Evolutionary conservation across 1,284 basidiomycete genomes (phyloP).

Genomic region (Schizophyllum amplum): DNA sequence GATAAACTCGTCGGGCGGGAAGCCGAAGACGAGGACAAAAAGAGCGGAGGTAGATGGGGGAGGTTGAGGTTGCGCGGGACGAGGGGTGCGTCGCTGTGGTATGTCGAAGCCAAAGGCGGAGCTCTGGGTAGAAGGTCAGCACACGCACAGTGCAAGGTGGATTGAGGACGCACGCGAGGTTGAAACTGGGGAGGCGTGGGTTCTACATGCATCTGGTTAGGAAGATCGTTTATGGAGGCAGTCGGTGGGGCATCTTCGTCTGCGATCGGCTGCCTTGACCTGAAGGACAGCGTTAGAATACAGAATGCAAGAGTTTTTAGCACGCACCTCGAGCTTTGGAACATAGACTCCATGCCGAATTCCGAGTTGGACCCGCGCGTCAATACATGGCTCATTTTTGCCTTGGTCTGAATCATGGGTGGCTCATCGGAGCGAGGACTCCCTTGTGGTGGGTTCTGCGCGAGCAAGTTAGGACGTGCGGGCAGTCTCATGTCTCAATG

Average conservation of each 20-base stretch:
- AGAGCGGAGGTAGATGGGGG: slow-evolving; percentile 27
- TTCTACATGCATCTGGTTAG: slow-evolving; percentile 44
- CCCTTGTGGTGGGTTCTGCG: slow-evolving; percentile 46
- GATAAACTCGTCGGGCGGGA: slow-evolving; percentile 64
- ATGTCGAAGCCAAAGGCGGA: slow-evolving; percentile 25
- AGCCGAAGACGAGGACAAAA: slow-evolving; percentile 69
- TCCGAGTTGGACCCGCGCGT: slow-evolving; percentile 54
- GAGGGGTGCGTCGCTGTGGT: slow-evolving; percentile 9
- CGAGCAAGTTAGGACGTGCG: slow-evolving; percentile 3
- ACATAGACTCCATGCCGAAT: slow-evolving; percentile 76
- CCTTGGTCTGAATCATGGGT: slow-evolving; percentile 65
- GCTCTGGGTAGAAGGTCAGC: slow-evolving; percentile 16
- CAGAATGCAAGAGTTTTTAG: not conserved
- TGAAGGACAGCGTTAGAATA: slow-evolving; percentile 12
- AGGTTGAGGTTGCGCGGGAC: slow-evolving; percentile 22
- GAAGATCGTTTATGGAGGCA: slow-evolving; percentile 61
- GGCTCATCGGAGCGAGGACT: slow-evolving; percentile 57
- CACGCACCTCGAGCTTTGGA: slow-evolving; percentile 54
- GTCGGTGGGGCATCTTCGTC: slow-evolving; percentile 72
- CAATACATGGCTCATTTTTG: slow-evolving; percentile 62
- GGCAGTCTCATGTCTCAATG: not conserved
- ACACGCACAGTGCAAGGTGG: slow-evolving; percentile 4
- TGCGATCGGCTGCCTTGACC: slow-evolving; percentile 51
- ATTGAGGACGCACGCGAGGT: slow-evolving; percentile 31
- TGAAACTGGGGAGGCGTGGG: slow-evolving; percentile 31